Base-by-base conservation (phyloP, 116 monocot genomes). In the Trichopus zeylanicus region DNA sequence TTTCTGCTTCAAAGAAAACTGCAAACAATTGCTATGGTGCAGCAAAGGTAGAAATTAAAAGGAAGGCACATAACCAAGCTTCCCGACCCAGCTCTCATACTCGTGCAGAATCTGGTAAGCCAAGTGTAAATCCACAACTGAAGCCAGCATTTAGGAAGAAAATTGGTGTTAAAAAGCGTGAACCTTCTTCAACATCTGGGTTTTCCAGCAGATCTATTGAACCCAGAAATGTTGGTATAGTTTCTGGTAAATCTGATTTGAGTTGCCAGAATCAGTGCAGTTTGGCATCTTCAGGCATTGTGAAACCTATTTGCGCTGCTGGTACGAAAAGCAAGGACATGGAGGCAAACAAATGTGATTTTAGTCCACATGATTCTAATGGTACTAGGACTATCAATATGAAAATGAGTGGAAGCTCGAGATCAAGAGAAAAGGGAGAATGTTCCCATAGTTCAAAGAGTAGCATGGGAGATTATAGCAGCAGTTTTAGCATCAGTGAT, bases 381-480 rank as follows among this genome's bases (percentile, higher is more conserved):
- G 7, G 53, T 35, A 30, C 53, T 39, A 62, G 47, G 31, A 25
- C 51, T 52, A 32, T 54, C 26, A 59, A 68, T 57, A 38, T 16
- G 25, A 73, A 78, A 74, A 30, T 8, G 31, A 65, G 48, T 46
- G 67, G 47, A 63, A 51, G 56, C 33, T 68, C 73, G 39, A 72
- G 70, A 56, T 71, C 72, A 68, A 75, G 39, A 65, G 84, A 77
- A 66, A 91, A 91, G 51, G 89, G 83, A 0, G 85, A 86, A 51
- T 89, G 68, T 67, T 89, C 89, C 11, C 82, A 87, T 26, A 91
- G 81, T 69, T 84, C 91, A 0, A 87, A 80, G 62, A 97, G 97
- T 66, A 98, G 98, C 75, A 62, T 85, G 31, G 84, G 91, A 34
- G 91, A 88, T 49, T 77, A 77, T 39, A 88, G 86, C 31, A 78